Evolutionary conservation across 306 rosid species (phyloP), one percentile per base, ranked within the genome.

Genomic region (Oxytropis ochrocephala): DNA sequence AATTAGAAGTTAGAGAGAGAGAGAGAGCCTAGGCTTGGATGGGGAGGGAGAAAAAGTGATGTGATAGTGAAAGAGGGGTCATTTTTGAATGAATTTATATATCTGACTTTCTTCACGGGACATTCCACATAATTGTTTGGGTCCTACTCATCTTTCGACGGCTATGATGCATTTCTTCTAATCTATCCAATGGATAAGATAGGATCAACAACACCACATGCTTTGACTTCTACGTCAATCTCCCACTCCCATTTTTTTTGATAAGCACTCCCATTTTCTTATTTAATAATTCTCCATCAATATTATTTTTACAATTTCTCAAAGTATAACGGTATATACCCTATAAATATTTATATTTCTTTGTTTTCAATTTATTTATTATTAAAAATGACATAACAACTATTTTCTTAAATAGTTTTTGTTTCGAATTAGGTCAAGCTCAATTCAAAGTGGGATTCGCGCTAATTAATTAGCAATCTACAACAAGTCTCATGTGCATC

Each of bases 1-100:
- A 36, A 16, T 14, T 24, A 2, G 1, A 36, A 1, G 1, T 1
- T 38, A 38, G 11, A 38, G 9, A 10, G 11, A 7, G 9, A 10
- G 91, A 80, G 74, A 62, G 83, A 74, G 84, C 18, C 76, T 78
- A 69, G 7, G 29, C 76, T 78, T 72, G 7, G 29, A 1, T 24
- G 6, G 16, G 35, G 43, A 39, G 5, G 53, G 61, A 65, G 67
- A 71, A 71, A 63, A 81, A 73, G 83, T 81, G 79, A 51, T 76
- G 83, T 81, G 79, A 51, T 76, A 71, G 17, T 60, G 68, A 70
- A 70, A 84, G 77, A 74, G 53, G 63, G 46, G 51, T 73, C 19
- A 60, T 71, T 85, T 85, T 73, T 85, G 52, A 75, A 70, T 85
- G 52, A 75, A 70, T 81, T 83, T 62, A 60, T 85, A 67, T 72